Evolutionary conservation across 2,329 filamentous ascomycete species (phyloP).

Genomic region (Sporothrix curviconia): DNA sequence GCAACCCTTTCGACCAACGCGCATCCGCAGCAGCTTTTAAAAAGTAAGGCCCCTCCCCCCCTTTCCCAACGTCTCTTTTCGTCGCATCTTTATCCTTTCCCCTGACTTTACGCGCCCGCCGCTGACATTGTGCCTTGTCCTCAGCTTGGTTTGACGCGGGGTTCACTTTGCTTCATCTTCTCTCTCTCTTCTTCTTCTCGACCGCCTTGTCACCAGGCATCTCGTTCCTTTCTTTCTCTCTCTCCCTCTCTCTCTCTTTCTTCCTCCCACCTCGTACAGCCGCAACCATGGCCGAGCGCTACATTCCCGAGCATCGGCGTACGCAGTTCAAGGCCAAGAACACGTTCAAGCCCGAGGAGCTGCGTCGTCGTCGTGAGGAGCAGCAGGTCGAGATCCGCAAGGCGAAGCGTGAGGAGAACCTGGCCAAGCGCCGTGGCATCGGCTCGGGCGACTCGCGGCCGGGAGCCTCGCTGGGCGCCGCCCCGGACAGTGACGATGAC

Average conservation of each 20-base stretch:
- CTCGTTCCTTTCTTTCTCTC: not conserved
- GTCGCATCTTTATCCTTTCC: not conserved
- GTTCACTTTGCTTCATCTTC: not conserved
- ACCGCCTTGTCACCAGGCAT: not conserved
- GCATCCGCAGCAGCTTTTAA: constrained; percentile 7
- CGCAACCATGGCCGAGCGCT: constrained; percentile 87
- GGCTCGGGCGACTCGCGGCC: constrained; percentile 71
- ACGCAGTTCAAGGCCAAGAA: constrained; percentile 99
- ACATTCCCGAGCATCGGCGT: constrained; percentile 98
- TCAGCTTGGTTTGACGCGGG: constrained; percentile 4
- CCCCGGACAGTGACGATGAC: constrained; percentile 96
- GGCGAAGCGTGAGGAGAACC: constrained; percentile 96
- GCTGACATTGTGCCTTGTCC: constrained; percentile 4
- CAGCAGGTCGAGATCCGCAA: constrained; percentile 99
- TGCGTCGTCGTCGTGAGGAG: constrained; percentile 95
- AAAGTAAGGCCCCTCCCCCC: not conserved
- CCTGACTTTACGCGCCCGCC: not conserved
- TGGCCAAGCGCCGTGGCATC: constrained; percentile 96
- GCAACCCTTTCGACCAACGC: constrained; percentile 14
- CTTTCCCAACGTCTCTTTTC: not conserved
- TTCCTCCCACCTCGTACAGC: constrained; percentile 15
- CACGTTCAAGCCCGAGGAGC: constrained; percentile 97
- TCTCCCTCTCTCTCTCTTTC: not conserved
- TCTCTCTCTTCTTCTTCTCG: not conserved
- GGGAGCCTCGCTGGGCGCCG: constrained; percentile 76